These are phyloP conservation scores for Oryza australiensis DNA, from an alignment of 176 grass and related monocot species.

Conservation along the genomic window DNA sequence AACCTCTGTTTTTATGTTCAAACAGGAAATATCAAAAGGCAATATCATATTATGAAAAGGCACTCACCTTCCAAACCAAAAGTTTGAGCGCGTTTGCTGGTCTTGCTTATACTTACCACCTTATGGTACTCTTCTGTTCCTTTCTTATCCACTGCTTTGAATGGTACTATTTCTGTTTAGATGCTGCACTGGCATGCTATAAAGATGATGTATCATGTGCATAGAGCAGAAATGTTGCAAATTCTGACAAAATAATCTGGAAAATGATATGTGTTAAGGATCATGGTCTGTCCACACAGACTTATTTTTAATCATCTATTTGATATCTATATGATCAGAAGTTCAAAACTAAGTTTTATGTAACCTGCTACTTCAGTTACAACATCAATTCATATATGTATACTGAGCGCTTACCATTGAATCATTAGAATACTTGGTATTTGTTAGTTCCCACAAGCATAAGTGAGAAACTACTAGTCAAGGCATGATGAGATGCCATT, in stretches of 20 bases:
- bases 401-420: neutral
- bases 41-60: constrained; percentile 88
- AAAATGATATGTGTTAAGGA: constrained; percentile 2
- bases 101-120: constrained; percentile 87
- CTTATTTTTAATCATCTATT: constrained; percentile 19
- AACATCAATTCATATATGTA: neutral
- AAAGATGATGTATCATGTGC: neutral
- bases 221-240: neutral
- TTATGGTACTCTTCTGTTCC: constrained; percentile 64
- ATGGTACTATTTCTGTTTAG: constrained; percentile 19
- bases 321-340: neutral
- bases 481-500: neutral
- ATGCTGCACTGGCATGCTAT: constrained; percentile 9
- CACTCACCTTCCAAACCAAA: constrained; percentile 83
- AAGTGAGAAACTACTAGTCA: neutral
- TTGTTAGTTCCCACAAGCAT: neutral
- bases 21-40: constrained; percentile 86
- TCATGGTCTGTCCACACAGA: neutral
- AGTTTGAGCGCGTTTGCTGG: constrained; percentile 84
- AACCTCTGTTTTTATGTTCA: constrained; percentile 24
- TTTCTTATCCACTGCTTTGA: constrained; percentile 11
- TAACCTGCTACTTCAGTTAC: neutral
- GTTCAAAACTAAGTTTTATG: neutral
- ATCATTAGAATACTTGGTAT: neutral
- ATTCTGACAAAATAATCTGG: neutral